phyloP scores from a whole-genome alignment of 2,329 filamentous ascomycete genomes.

The Neopestalotiopsis sp. region DNA sequence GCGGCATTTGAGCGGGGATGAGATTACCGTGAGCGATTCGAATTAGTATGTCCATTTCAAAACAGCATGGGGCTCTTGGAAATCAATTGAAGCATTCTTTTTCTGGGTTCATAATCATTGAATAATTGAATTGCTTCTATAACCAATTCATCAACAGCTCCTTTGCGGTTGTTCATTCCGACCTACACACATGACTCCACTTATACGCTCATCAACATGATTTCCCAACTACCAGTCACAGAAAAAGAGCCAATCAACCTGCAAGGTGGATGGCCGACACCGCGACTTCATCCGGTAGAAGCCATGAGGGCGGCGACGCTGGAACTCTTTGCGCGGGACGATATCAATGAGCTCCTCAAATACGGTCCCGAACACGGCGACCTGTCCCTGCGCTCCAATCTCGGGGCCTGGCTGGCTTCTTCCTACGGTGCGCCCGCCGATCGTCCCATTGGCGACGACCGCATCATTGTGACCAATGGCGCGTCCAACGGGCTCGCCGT shows the following conservation, averaged over 20 bases:
- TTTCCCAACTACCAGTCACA: not conserved
- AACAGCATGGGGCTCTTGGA: too few relatives aligned
- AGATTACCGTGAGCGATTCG: too few relatives aligned
- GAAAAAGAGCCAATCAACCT: not conserved
- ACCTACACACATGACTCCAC: too few relatives aligned
- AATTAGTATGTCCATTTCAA: too few relatives aligned
- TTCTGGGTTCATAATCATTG: too few relatives aligned
- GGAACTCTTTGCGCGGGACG: not conserved
- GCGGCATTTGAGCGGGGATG: too few relatives aligned
- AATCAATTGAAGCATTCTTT: too few relatives aligned
- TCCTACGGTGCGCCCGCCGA: conserved; percentile 20
- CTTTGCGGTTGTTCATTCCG: too few relatives aligned
- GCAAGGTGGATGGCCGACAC: not conserved
- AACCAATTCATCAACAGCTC: too few relatives aligned
- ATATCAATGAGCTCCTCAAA: not conserved
- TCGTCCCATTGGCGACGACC: conserved; percentile 45
- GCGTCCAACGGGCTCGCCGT: conserved; percentile 69
- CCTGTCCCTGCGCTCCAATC: not conserved
- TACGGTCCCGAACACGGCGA: conserved; percentile 3
- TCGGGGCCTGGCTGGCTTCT: not conserved
- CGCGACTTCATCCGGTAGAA: not conserved
- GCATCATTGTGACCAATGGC: conserved; percentile 68
- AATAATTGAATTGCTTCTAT: too few relatives aligned
- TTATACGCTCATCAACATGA: not conserved
- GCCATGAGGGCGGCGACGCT: not conserved